Evolutionary conservation across 352 stramenopile species (phyloP), one percentile per base, ranked within the genome.

Genomic region (Hyaloperonospora arabidopsidis): DNA sequence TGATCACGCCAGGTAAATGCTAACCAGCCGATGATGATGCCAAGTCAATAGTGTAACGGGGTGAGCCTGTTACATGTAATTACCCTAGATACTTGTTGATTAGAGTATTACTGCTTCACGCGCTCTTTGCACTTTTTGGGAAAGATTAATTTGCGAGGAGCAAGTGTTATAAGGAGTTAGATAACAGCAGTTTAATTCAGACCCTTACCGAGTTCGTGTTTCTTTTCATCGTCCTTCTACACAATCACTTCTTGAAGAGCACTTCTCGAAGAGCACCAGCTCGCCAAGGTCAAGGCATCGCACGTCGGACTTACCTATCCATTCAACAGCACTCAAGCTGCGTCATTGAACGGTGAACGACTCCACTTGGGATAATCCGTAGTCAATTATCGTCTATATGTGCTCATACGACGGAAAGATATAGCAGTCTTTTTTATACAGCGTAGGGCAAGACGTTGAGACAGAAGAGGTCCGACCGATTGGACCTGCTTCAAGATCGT

Each of bases 211-310:
- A 85, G 66, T 46, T 72, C 66, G 50, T 91, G 81, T 54, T 93
- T 93, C 61, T 86, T 91, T 54, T 85, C 70, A 49, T 90, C 81
- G 38, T 91, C 81, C 57, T 80, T 84, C 63, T 87, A 93, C 28
- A 93, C 83, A 51, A 91, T 83, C 12, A 93, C 83, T 49, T 91
- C 83, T 45, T 89, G n/a, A n/a, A n/a, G n/a, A n/a, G n/a, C n/a
- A 89, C 67, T 84, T 86, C 61, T 89, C 77, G 40, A 93, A 90
- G 19, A 78, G 68, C 14, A 93, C 67, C 6, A 93, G 65, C 22
- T 87, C 77, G 48, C 91, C 83, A 32, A 93, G 54, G 34, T 91
- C 72, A 29, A 93, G 64, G 58, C 85, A 45, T n/a, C 80, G 80
- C 19, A 91, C 79, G 59, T 93, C 83, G 2, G 77, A 91, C 54